Conservation (phyloP, 2,329 filamentous ascomycete genomes). For the Cryphonectria parasitica region DNA sequence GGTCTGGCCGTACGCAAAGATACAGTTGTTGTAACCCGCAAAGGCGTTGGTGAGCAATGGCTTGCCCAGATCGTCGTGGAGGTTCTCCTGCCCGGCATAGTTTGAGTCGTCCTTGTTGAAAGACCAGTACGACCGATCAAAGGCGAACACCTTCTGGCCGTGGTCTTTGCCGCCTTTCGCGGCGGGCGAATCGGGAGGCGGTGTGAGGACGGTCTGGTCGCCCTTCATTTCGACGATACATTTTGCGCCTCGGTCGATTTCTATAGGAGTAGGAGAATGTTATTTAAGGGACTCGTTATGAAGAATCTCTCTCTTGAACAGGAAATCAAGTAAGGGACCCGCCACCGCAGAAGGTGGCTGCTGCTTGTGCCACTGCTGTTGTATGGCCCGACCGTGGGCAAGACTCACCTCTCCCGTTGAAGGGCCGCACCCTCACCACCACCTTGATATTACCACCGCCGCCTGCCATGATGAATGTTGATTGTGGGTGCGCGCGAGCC, state of each 20-base stretch:
- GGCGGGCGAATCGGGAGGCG: conserved; percentile 66
- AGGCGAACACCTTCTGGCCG: conserved; percentile 85
- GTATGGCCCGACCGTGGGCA: background rate
- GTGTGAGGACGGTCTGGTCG: conserved; percentile 82
- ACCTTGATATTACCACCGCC: conserved; percentile 96
- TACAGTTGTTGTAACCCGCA: conserved; percentile 98
- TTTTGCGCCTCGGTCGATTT: conserved; percentile 89
- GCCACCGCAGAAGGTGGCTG: background rate
- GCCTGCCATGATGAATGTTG: conserved; percentile 58
- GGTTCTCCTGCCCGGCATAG: conserved; percentile 87
- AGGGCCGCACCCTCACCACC: conserved; percentile 93
- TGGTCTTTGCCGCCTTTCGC: conserved; percentile 71
- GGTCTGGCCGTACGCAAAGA: conserved; percentile 98
- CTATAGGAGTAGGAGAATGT: conserved; percentile 49
- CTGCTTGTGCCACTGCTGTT: background rate
- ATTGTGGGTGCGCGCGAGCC: conserved; percentile 24
- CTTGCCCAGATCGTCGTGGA: conserved; percentile 85
- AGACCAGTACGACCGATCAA: conserved; percentile 98
- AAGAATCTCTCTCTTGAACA: background rate
- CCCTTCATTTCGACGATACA: conserved; percentile 98
- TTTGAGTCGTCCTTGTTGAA: conserved; percentile 80
- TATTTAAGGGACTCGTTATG: conserved; percentile 3
- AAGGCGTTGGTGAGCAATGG: conserved; percentile 98
- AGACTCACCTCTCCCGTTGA: conserved; percentile 84
- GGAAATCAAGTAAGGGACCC: background rate